These are phyloP conservation scores for Pholiota microspora DNA, from an alignment of 768 basidiomycete genomes.

Conservation along the genomic window DNA sequence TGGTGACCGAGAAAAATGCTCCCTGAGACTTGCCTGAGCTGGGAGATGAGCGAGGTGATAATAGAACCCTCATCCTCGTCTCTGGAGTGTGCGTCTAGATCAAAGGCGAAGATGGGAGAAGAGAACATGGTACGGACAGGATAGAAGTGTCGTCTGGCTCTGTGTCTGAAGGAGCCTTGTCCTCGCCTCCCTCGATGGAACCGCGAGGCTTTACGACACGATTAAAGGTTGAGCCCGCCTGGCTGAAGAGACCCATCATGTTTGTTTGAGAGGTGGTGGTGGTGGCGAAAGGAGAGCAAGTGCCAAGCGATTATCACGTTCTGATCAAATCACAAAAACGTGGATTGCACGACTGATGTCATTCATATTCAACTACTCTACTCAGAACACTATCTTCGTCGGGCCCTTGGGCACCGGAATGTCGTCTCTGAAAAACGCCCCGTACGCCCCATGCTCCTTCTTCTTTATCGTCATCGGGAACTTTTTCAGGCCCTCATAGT, in stretches of 20 bases:
- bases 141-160: conserved; percentile 90
- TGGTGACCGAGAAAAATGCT: conserved; percentile 7
- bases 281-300: conserved; percentile 1
- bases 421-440: conserved; percentile 79
- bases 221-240: conserved; percentile 58
- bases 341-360: conserved; percentile 4
- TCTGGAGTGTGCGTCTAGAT: conserved; percentile 46
- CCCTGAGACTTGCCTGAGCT: conserved; percentile 61
- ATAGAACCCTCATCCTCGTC: conserved; percentile 95
- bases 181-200: conserved; percentile 58
- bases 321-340: conserved; percentile 1
- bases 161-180: conserved; percentile 76
- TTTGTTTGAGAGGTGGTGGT: conserved; percentile 20
- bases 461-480: conserved; percentile 99
- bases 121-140: conserved; percentile 53
- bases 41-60: conserved; percentile 82
- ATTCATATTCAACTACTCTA: conserved; percentile 14
- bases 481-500: conserved; percentile 71
- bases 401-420: conserved; percentile 57
- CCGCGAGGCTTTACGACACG: conserved; percentile 64
- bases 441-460: conserved; percentile 87
- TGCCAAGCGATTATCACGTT: conserved; percentile 1
- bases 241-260: conserved; percentile 83
- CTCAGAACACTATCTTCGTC: conserved; percentile 75
- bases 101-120: conserved; percentile 25